Conservation (phyloP, 345 rosid genomes). For the Dipteronia dyeriana region DNA sequence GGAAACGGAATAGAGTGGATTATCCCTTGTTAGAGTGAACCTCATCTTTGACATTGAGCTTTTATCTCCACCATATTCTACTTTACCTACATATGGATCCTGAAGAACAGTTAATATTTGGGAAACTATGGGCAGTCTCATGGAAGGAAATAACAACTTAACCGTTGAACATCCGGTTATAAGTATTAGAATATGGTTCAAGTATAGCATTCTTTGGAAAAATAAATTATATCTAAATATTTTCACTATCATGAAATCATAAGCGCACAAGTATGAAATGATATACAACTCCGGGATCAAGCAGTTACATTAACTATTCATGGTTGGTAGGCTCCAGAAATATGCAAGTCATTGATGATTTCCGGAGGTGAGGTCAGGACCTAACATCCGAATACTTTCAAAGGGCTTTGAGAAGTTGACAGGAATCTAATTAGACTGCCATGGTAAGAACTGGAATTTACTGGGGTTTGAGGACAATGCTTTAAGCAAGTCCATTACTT, state of each 20-base stretch:
- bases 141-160: slow-evolving; percentile 20
- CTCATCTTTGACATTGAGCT: slow-evolving; percentile 54
- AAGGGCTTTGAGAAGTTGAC: not conserved
- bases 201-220: not conserved
- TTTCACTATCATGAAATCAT: slow-evolving; percentile 4
- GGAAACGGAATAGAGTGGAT: slow-evolving; percentile 31
- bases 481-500: not conserved
- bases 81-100: slow-evolving; percentile 58
- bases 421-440: not conserved
- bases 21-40: slow-evolving; percentile 45
- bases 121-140: slow-evolving; percentile 19
- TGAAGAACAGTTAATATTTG: slow-evolving; percentile 40
- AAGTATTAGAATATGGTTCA: slow-evolving; percentile 14
- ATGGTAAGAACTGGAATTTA: not conserved
- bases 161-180: slow-evolving; percentile 17
- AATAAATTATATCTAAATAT: not conserved
- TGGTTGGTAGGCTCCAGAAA: not conserved
- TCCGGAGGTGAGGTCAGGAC: not conserved
- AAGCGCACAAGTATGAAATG: not conserved
- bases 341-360: not conserved
- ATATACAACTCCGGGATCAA: not conserved
- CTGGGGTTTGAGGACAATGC: not conserved
- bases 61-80: slow-evolving; percentile 60
- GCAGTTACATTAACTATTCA: not conserved
- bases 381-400: not conserved